These are phyloP conservation scores for Saturnispora diversa DNA, from an alignment of 805 yeast species.

Conservation along the genomic window DNA sequence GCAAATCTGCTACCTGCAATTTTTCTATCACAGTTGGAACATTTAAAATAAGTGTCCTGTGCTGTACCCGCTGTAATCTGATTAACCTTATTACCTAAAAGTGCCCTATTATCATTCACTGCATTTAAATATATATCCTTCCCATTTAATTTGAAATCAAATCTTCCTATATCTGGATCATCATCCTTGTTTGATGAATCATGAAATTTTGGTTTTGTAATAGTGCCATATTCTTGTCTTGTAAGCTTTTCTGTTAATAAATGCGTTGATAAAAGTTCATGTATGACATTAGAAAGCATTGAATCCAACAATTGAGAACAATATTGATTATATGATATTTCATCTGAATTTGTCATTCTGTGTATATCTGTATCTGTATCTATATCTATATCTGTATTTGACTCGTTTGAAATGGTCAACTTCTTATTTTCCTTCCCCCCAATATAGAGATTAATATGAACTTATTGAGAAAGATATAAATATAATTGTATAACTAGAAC, in stretches of 20 bases:
- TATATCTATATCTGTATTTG: too few species aligned
- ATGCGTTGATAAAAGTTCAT: slow-evolving; percentile 26
- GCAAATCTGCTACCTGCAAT: slow-evolving; percentile 91
- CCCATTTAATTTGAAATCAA: slow-evolving; percentile 24
- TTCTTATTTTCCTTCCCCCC: too few species aligned
- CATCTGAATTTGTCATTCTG: slow-evolving; percentile 14
- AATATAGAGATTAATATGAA: too few species aligned
- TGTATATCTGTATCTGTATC: not conserved
- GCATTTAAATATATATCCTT: slow-evolving; percentile 27
- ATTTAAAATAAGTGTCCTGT: slow-evolving; percentile 50
- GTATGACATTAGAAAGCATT: slow-evolving; percentile 29
- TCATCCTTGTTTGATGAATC: slow-evolving; percentile 12
- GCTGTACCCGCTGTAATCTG: slow-evolving; percentile 15
- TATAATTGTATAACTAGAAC: too few species aligned
- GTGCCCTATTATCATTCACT: slow-evolving; percentile 8
- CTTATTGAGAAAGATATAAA: too few species aligned
- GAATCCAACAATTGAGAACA: slow-evolving; percentile 27
- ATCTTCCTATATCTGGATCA: slow-evolving; percentile 27
- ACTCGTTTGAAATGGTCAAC: too few species aligned
- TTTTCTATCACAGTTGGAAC: slow-evolving; percentile 76
- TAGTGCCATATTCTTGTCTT: slow-evolving; percentile 27
- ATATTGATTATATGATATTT: slow-evolving; percentile 26
- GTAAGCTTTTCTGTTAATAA: slow-evolving; percentile 28
- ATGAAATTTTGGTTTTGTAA: slow-evolving; percentile 21
- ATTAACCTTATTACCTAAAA: slow-evolving; percentile 13